A percentile compares a stretch with the other conserved stretches of the same genome.
Evolutionary conservation across 2,329 filamentous ascomycete genomes (phyloP).

Genomic region (Botrytis galanthina): DNA sequence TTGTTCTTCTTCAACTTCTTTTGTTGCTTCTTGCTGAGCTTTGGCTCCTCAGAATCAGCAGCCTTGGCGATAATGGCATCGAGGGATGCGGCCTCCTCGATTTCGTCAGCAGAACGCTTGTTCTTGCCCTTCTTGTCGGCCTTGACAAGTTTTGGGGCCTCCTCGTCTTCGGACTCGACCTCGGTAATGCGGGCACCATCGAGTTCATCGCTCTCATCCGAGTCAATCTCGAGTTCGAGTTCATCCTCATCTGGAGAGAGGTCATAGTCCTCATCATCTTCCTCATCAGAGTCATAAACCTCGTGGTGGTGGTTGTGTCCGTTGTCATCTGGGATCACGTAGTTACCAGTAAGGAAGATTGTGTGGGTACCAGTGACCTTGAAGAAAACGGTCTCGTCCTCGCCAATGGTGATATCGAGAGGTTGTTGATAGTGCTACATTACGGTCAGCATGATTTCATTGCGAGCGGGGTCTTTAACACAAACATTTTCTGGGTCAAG

Average conservation of each 20-base stretch:
- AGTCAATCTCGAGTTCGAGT: slow-evolving; percentile 55
- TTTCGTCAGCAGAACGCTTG: slow-evolving; percentile 81
- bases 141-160: slow-evolving; percentile 59
- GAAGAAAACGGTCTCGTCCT: slow-evolving; percentile 91
- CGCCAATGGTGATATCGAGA: slow-evolving; percentile 85
- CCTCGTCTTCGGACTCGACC: slow-evolving; percentile 76
- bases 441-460: slow-evolving; percentile 34
- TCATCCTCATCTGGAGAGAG: slow-evolving; percentile 77
- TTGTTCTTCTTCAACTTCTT: slow-evolving; percentile 99
- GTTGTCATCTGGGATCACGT: slow-evolving; percentile 69
- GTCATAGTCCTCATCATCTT: slow-evolving; percentile 74
- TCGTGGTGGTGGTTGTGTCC: slow-evolving; percentile 55
- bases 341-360: slow-evolving; percentile 94
- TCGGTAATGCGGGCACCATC: slow-evolving; percentile 82
- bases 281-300: slow-evolving; percentile 58
- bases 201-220: slow-evolving; percentile 71
- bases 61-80: slow-evolving; percentile 81
- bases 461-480: slow-evolving; percentile 22
- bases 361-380: slow-evolving; percentile 85
- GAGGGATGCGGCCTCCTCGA: slow-evolving; percentile 63
- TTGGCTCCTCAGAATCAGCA: slow-evolving; percentile 58
- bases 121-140: slow-evolving; percentile 65
- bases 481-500: slow-evolving; percentile 87
- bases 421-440: slow-evolving; percentile 88
- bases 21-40: slow-evolving; percentile 91